A percentile compares a stretch with the other conserved stretches of the same genome.
These are phyloP conservation scores for Kingdonia uniflora DNA, from an alignment of 164 flowering plant species.

Conservation along the genomic window DNA sequence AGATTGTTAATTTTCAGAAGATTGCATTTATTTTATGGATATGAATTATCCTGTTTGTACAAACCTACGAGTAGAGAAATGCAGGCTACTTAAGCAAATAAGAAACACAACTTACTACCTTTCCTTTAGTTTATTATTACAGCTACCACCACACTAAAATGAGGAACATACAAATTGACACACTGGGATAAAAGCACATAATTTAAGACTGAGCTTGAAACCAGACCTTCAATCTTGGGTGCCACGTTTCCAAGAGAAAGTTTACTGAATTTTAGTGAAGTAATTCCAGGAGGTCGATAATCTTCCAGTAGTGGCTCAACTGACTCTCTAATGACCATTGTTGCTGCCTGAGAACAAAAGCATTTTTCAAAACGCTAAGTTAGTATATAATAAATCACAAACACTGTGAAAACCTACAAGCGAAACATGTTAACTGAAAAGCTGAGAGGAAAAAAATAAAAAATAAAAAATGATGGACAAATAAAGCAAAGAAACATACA, in stretches of 20 bases:
- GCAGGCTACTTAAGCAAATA: too few relatives aligned
- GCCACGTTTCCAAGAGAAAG: constrained; percentile 86
- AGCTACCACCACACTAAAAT: not conserved
- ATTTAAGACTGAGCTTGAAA: not conserved
- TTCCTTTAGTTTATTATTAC: constrained; percentile 1
- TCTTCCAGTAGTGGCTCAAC: constrained; percentile 96
- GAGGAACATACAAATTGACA: not conserved
- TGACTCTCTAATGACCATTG: constrained; percentile 69
- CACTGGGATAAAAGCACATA: not conserved
- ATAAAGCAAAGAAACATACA: constrained; percentile 35
- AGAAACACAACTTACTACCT: too few relatives aligned
- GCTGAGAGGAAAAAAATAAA: too few relatives aligned
- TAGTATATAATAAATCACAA: too few relatives aligned
- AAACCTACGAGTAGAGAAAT: too few relatives aligned
- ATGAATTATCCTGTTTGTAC: too few relatives aligned
- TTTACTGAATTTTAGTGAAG: constrained; percentile 86
- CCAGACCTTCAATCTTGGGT: constrained; percentile 86
- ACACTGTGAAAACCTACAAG: not conserved
- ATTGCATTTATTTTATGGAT: too few relatives aligned
- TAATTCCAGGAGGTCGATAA: constrained; percentile 87
- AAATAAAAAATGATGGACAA: not conserved
- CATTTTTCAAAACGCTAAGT: not conserved
- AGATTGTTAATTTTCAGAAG: too few relatives aligned
- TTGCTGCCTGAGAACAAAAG: constrained; percentile 61
- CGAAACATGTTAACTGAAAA: not conserved